Evolutionary conservation across 805 yeast genomes (phyloP), one percentile per base, ranked within the genome.

Genomic region (Wickerhamomyces chambardii): DNA sequence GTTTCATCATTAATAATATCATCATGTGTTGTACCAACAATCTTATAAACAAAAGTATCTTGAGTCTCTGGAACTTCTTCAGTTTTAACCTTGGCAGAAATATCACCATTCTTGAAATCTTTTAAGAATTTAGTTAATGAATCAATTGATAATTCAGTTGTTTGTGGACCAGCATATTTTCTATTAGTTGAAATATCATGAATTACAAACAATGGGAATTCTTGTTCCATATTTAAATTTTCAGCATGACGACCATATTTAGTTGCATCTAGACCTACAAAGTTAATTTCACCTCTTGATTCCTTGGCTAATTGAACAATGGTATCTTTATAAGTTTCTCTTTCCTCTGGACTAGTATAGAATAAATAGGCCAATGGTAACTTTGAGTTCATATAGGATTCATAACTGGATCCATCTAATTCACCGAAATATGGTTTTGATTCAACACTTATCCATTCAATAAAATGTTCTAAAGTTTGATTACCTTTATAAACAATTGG

Each of bases 281-380:
- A 79, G 67, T 83, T 84, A 47, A 87, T 60, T 55, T 75, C 70
- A 43, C 95, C 95, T 67, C 85, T 76, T 63, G 72, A 68, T 55
- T 73, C 63, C 64, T 80, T 78, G 51, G 90, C 94, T 51, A 83
- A 63, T 36, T 75, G 70, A 41, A 55, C 62, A 50, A 89, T 70
- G 35, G 64, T 54, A 30, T 66, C 65, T 32, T 63, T 63, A 45
- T 74, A 71, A 27, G 65, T 69, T 28, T 61, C 73, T 56, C 80
- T 77, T 64, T 84, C 79, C 44, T 77, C 84, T 33, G 70, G 71
- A 33, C 70, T 62, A 47, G 72, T 75, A 66, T 84, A 86, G 68
- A 92, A 92, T 59, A 83, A 78, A 70, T 89, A 90, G 36, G 85
- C 94, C 46, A 92, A 63, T 43, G 98, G 98, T 37, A 76, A 45